Evolutionary conservation across 495 filamentous ascomycete genomes (phyloP).

Genomic region (Penicillium coprophilum): DNA sequence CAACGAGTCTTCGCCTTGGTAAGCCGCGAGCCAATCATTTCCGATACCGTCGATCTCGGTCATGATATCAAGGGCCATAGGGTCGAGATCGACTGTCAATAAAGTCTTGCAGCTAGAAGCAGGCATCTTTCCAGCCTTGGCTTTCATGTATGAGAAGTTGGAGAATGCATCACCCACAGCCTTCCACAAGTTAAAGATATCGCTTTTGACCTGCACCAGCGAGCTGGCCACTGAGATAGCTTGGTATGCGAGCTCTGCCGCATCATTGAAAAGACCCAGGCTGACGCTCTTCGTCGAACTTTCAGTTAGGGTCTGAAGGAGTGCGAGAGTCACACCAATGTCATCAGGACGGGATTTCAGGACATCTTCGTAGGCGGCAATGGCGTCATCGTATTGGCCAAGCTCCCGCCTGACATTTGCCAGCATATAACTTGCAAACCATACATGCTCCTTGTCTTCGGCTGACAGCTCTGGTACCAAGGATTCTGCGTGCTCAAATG

Average conservation of each 20-base stretch:
- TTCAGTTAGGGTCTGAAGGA: constrained; percentile 84
- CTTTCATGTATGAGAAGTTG: constrained; percentile 75
- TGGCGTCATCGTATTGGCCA: constrained; percentile 81
- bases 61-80: constrained; percentile 59
- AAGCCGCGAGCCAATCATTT: constrained; percentile 44
- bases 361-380: constrained; percentile 70
- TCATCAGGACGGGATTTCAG: constrained; percentile 65
- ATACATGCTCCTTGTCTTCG: constrained; percentile 61
- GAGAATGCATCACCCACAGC: constrained; percentile 85
- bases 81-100: constrained; percentile 51
- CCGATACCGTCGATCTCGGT: constrained; percentile 71
- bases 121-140: constrained; percentile 59
- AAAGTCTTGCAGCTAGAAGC: constrained; percentile 52
- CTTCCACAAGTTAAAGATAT: constrained; percentile 95
- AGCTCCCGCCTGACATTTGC: constrained; percentile 92
- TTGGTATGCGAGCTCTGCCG: constrained; percentile 62
- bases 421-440: constrained; percentile 97
- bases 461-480: constrained; percentile 51
- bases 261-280: constrained; percentile 78
- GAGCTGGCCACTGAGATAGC: constrained; percentile 55
- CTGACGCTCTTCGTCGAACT: constrained; percentile 74
- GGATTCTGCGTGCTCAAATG: constrained; percentile 76
- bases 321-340: constrained; percentile 79
- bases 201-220: constrained; percentile 51
- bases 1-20: constrained; percentile 46